Evolutionary conservation across 257 asterid genomes (phyloP).

Genomic region (Nemophila menziesii): DNA sequence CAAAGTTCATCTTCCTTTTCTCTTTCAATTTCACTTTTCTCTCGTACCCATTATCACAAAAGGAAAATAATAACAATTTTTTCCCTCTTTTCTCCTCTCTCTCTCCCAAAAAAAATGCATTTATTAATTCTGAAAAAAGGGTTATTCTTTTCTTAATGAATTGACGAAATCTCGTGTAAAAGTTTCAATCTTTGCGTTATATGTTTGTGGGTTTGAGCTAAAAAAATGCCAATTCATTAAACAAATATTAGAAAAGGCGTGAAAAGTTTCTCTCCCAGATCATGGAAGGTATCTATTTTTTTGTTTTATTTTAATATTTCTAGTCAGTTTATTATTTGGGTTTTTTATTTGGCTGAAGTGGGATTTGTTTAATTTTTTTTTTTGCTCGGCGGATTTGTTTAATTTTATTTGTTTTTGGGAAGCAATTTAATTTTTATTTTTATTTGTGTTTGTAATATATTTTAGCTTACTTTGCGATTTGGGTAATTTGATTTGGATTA

Average conservation of each 20-base stretch:
- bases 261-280: not conserved
- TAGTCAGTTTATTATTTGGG: not conserved
- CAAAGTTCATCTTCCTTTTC: too few species aligned
- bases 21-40: not conserved
- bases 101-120: too few species aligned
- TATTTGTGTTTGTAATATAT: too few species aligned
- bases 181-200: not conserved
- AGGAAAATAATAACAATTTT: not conserved
- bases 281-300: not conserved
- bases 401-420: not conserved
- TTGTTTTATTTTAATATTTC: too few species aligned
- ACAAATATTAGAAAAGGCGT: not conserved
- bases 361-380: not conserved
- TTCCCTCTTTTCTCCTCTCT: not conserved
- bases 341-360: too few species aligned
- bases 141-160: too few species aligned
- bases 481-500: too few species aligned
- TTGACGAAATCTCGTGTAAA: too few species aligned
- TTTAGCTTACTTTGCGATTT: too few species aligned
- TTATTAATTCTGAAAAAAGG: not conserved
- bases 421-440: too few species aligned
- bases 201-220: not conserved
- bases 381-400: not conserved
- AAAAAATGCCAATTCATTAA: not conserved
- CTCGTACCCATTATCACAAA: not conserved